A percentile compares a stretch with the other conserved stretches of the same genome.
Conservation (phyloP, 2,329 filamentous ascomycete genomes). For the Colletotrichum spinosum region DNA sequence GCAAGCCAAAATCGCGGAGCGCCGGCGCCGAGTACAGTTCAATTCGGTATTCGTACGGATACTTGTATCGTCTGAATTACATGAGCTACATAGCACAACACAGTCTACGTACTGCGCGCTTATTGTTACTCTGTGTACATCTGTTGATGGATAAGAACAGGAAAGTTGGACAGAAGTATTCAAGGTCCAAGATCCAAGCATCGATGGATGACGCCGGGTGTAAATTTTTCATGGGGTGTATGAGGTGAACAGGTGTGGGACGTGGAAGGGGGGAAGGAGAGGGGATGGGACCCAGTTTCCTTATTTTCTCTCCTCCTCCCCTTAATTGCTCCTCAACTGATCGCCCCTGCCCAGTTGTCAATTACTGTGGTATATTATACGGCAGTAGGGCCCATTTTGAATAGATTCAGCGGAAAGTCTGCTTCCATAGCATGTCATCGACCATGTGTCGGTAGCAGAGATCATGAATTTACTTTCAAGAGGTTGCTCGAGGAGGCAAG, state of each 20-base stretch:
- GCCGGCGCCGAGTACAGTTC: background rate
- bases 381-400: too few relatives aligned
- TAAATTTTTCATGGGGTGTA: conserved; percentile 19
- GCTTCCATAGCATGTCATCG: too few relatives aligned
- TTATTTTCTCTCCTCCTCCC: background rate
- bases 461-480: conserved; percentile 17
- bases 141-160: conserved; percentile 23
- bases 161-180: conserved; percentile 30
- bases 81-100: too few relatives aligned
- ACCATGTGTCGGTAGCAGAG: too few relatives aligned
- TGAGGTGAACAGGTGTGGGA: conserved; percentile 14
- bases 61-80: too few relatives aligned
- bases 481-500: conserved; percentile 28
- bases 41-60: background rate
- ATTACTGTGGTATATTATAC: too few relatives aligned
- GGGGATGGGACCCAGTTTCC: conserved; percentile 23
- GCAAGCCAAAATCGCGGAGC: too few relatives aligned
- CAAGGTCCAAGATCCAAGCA: conserved; percentile 33
- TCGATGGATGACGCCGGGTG: conserved; percentile 30
- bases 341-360: background rate
- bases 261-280: conserved; percentile 21
- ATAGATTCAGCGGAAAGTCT: too few relatives aligned
- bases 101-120: too few relatives aligned
- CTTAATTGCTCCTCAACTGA: background rate
- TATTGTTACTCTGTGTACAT: conserved; percentile 2